Base-by-base conservation (phyloP, 2,329 filamentous ascomycete genomes). In the Penicillium sp. region DNA sequence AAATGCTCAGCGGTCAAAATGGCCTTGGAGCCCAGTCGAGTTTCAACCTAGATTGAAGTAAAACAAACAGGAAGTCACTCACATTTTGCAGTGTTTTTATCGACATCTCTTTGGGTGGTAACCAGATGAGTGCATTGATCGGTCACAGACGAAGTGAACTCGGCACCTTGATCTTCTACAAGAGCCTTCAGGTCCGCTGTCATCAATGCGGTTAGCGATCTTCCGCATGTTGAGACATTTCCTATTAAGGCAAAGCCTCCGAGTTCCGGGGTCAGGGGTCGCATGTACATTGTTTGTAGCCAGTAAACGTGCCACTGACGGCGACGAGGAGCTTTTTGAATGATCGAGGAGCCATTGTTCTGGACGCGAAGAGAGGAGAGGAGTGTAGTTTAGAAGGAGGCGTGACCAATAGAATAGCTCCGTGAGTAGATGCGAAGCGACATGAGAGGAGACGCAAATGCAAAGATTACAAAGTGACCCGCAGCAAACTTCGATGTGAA, bases 261-360 rank as follows among this genome's bases (percentile, higher is more conserved):
- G 18, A 32, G 27, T 18, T 26, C 25, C n/a, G n/a, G n/a, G 37
- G 12, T 30, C 20, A 32, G 35, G 43, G 26, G 17, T 15, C 20
- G 16, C 20, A 37, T 52, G 46, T 50, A 67, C 66, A 56, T 48
- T 84, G 79, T 2, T 70, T 74, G 16, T 68, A 60, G 4, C 68
- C 66, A 1, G 72, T 62, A 48, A 85, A 80, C 4, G 73, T 74
- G 42, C 82, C 82, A 39, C 76, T 80, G 16, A 83, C 57, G 14
- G 72, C 74, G 30, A 85, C 65, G 4, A 65, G 45, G 6, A 54
- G 35, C 0, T 54, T 46, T 31, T 60, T 59, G 30, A 65, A 60
- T 10, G 45, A 34, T n/a, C 35, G 17, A 2, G 46, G 41, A 4
- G 57, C 36, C 57, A 61, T 63, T 6, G 15, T 30, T 30, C 13